A percentile compares a stretch with the other conserved stretches of the same genome.
phyloP scores from a whole-genome alignment of 306 rosid species.

The Oemleria cerasiformis region DNA sequence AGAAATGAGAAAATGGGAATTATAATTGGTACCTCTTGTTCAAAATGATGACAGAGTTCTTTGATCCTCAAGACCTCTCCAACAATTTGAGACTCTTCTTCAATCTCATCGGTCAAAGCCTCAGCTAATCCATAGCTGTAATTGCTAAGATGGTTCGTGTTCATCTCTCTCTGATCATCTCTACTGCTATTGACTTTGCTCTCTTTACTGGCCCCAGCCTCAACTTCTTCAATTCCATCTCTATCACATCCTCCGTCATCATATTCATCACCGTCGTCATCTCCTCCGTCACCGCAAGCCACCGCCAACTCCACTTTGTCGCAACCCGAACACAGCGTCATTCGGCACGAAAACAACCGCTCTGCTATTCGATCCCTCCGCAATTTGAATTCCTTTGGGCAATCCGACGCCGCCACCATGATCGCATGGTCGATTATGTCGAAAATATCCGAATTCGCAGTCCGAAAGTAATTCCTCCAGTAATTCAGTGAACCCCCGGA shows the following conservation, averaged over 20 bases:
- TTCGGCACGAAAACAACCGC: slow-evolving; percentile 49
- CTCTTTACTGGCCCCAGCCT: slow-evolving; percentile 77
- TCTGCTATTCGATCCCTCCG: slow-evolving; percentile 82
- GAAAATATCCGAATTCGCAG: slow-evolving; percentile 66
- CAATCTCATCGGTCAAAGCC: slow-evolving; percentile 90
- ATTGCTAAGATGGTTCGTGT: slow-evolving; percentile 47
- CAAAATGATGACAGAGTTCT: slow-evolving; percentile 39
- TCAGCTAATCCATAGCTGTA: slow-evolving; percentile 76
- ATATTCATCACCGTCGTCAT: slow-evolving; percentile 17
- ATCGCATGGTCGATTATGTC: slow-evolving; percentile 81
- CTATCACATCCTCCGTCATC: slow-evolving; percentile 33
- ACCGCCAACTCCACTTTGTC: slow-evolving; percentile 53
- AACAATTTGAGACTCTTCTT: slow-evolving; percentile 53
- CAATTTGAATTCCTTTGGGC: slow-evolving; percentile 67
- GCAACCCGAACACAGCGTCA: slow-evolving; percentile 67
- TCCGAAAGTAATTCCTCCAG: slow-evolving; percentile 80
- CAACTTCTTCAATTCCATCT: slow-evolving; percentile 37
- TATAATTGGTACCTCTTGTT: slow-evolving; percentile 48
- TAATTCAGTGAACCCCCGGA: slow-evolving; percentile 54
- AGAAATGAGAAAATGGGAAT: background rate
- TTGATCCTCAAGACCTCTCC: slow-evolving; percentile 79
- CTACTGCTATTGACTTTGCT: slow-evolving; percentile 62
- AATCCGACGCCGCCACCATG: slow-evolving; percentile 83
- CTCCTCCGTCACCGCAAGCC: slow-evolving; percentile 25
- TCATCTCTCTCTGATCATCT: slow-evolving; percentile 47